These are phyloP conservation scores for Collybia sordida DNA, from an alignment of 768 basidiomycete species.

Conservation along the genomic window DNA sequence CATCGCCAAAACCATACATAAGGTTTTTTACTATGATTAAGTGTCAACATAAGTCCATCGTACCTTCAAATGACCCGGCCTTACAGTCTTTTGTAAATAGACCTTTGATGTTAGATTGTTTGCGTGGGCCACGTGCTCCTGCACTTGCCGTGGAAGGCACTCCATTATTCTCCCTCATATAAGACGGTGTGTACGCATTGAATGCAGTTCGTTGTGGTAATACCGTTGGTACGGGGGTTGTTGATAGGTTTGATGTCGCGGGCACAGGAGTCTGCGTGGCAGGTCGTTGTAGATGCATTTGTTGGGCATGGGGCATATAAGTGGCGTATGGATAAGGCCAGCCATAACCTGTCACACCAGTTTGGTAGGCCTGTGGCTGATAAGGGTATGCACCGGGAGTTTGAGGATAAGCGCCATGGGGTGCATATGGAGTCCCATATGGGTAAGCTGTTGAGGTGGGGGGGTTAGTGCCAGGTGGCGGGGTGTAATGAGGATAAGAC, in stretches of 20 bases:
- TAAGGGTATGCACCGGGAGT: conserved; percentile 53
- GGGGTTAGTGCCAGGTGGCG: conserved; percentile 16
- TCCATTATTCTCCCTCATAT: conserved; percentile 47
- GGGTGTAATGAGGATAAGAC: conserved; percentile 25
- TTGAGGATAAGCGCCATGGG: conserved; percentile 41
- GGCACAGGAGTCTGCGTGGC: conserved; percentile 26
- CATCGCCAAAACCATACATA: conserved; percentile 95
- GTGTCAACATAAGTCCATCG: conserved; percentile 5
- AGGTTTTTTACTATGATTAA: conserved; percentile 64
- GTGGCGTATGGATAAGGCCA: conserved; percentile 53
- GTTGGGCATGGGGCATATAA: conserved; percentile 36
- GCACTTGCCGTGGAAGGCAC: conserved; percentile 37
- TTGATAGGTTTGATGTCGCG: conserved; percentile 25
- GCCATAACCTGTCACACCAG: conserved; percentile 69
- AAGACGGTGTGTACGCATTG: conserved; percentile 55
- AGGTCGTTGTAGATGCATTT: conserved; percentile 21
- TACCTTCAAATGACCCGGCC: conserved; percentile 22
- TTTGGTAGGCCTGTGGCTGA: conserved; percentile 50
- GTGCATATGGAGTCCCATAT: conserved; percentile 56
- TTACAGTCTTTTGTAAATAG: conserved; percentile 80
- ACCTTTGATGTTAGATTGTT: conserved; percentile 70
- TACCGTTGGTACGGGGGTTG: conserved; percentile 23
- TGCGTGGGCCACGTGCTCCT: conserved; percentile 51
- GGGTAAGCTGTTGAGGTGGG: conserved; percentile 59
- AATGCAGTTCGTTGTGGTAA: conserved; percentile 44